A percentile compares a stretch with the other conserved stretches of the same genome.
phyloP scores from a whole-genome alignment of 73 alveolate species.

The Effrenium voratum region DNA sequence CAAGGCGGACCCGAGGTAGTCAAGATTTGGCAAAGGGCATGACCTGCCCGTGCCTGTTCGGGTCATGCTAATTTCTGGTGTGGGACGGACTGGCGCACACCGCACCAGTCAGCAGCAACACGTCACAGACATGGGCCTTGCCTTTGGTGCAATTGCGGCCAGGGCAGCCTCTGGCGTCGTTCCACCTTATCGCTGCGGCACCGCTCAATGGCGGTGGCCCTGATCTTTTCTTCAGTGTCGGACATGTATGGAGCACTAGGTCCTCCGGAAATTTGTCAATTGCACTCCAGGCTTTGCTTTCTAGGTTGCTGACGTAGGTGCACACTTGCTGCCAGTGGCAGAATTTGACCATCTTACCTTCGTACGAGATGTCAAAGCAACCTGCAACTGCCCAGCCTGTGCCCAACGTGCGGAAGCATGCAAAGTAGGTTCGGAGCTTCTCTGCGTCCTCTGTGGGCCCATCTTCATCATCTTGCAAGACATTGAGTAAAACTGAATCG shows the following conservation, averaged over 20 bases:
- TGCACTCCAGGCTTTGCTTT: conserved; percentile 4
- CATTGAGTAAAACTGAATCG: not conserved
- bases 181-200: conserved; percentile 21
- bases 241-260: not conserved
- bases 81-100: not conserved
- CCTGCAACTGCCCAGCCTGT: conserved; percentile 52
- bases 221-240: conserved; percentile 18
- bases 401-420: not conserved
- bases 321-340: conserved; percentile 22
- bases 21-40: conserved; percentile 19
- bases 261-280: not conserved
- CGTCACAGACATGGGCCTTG: conserved; percentile 27
- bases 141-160: not conserved
- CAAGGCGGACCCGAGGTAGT: not conserved
- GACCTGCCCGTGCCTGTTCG: conserved; percentile 8
- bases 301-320: not conserved
- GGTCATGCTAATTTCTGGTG: not conserved
- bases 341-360: not conserved
- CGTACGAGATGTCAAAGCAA: conserved; percentile 28
- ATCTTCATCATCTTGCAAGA: not conserved
- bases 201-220: conserved; percentile 45
- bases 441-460: not conserved
- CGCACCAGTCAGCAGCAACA: not conserved
- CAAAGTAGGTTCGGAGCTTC: not conserved
- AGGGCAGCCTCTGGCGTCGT: conserved; percentile 4